Conservation (phyloP, 768 basidiomycete species). For the Amanita pseudoporphyria region DNA sequence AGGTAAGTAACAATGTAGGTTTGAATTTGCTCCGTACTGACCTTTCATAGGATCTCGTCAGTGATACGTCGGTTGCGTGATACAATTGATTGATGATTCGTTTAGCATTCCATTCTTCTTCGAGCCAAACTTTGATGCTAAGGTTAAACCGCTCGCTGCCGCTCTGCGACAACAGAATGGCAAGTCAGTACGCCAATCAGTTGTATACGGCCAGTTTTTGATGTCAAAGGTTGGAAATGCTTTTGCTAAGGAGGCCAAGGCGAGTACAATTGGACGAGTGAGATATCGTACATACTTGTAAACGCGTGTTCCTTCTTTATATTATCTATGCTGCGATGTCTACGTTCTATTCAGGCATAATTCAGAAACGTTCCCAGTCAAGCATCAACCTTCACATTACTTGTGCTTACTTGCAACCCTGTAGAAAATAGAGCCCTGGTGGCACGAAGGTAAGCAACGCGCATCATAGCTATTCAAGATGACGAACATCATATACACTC, state of each 20-base stretch:
- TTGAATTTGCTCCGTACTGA: conserved; percentile 6
- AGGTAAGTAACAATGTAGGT: conserved; percentile 27
- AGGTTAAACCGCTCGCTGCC: conserved; percentile 54
- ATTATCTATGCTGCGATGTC: not conserved
- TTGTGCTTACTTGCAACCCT: conserved; percentile 9
- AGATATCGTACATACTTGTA: conserved; percentile 22
- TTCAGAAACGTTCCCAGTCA: not conserved
- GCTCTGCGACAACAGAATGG: conserved; percentile 35
- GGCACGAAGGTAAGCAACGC: not conserved
- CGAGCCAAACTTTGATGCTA: conserved; percentile 78
- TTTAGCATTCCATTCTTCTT: conserved; percentile 86
- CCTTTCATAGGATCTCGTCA: conserved; percentile 55
- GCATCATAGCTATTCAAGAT: not conserved
- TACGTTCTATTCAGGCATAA: not conserved
- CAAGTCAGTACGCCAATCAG: conserved; percentile 22
- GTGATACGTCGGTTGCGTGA: conserved; percentile 17
- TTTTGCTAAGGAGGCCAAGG: conserved; percentile 38
- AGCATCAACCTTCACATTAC: not conserved
- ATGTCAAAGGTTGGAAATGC: conserved; percentile 63
- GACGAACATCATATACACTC: conserved; percentile 28
- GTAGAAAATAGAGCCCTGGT: conserved; percentile 27
- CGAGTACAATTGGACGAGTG: not conserved
- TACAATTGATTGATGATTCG: conserved; percentile 3
- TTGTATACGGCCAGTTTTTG: conserved; percentile 76
- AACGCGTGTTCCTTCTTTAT: not conserved